Percentiles rank a stretch among this genome's conserved stretches.
Conservation (phyloP, 2,329 filamentous ascomycete species). For the Pseudocercospora vitis region DNA sequence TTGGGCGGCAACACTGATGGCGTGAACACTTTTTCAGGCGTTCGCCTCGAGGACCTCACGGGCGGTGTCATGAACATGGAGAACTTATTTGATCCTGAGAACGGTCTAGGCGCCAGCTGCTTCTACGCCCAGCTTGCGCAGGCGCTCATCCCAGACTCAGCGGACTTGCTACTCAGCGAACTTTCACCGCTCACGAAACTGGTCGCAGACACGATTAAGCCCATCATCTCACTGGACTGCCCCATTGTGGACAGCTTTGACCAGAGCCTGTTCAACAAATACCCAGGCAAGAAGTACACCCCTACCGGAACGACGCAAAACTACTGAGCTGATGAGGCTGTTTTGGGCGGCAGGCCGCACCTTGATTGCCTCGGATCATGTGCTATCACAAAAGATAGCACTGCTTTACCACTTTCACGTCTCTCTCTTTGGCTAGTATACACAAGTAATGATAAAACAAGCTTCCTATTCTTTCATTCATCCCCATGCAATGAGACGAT, state of each 20-base stretch:
- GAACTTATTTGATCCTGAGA: conserved; percentile 12
- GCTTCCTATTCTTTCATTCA: too few relatives aligned
- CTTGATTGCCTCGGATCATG: neutral
- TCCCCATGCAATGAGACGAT: too few relatives aligned
- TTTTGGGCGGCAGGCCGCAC: conserved; percentile 1
- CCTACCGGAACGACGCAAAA: conserved; percentile 26
- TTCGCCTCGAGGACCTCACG: conserved; percentile 40
- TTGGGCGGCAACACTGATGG: conserved; percentile 41
- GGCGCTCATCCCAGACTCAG: conserved; percentile 19
- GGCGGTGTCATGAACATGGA: conserved; percentile 44
- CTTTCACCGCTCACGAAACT: conserved; percentile 19
- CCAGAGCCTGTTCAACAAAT: conserved; percentile 19
- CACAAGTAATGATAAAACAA: too few relatives aligned
- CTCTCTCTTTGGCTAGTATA: neutral
- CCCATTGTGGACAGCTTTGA: conserved; percentile 25
- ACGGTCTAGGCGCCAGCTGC: conserved; percentile 15
- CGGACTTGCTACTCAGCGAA: conserved; percentile 11
- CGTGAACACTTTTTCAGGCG: conserved; percentile 37
- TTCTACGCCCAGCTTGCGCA: conserved; percentile 21
- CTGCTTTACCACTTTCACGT: neutral
- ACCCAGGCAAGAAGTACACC: conserved; percentile 26
- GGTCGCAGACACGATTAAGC: conserved; percentile 19
- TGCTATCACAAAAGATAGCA: neutral
- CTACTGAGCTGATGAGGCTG: conserved; percentile 13
- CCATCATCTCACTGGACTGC: conserved; percentile 23